Evolutionary conservation across 176 grass and related monocot species (phyloP), one percentile per base, ranked within the genome.

Genomic region (Aegilops sharonensis): DNA sequence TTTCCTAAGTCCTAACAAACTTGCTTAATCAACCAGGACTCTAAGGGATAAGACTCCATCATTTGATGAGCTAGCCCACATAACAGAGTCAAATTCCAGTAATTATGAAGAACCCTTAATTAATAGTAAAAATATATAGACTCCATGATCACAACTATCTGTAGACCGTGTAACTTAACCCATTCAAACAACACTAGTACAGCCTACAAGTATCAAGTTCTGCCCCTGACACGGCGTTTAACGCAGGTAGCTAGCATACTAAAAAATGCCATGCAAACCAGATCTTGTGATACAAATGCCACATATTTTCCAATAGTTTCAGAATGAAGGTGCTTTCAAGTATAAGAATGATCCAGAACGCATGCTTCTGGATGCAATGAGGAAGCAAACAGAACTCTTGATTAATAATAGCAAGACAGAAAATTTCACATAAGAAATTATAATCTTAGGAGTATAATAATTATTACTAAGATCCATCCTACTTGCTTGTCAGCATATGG

Each of bases 111-210:
- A 83, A 84, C 39, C 40, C 25, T 75, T 75, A 25, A 64, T 30
- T 63, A 84, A 50, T 66, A 47, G 8, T 34, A 77, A 77, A 77
- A 24, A 67, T 6, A 85, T 48, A 52, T 54, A 67, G 8, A 85
- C 11, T 7, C 72, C 59, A 66, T 31, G 3, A 14, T 8, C 6
- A 9, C 12, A 77, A 7, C 27, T 48, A 67, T 48, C 47, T 67
- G 47, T 48, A 5, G 45, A 52, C 17, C 5, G 24, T 34, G 64
- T 21, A 68, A 48, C 29, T 45, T 63, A 43, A 30, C 20, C 29
- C 6, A 68, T 5, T 68, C 10, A 68, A 27, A 34, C 20, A 68
- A 31, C 42, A 68, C 39, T 50, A 81, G 40, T 45, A 68, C 64
- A 81, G 20, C 35, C 32, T 69, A 69, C 31, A 69, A 21, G n/a